A percentile compares a stretch with the other conserved stretches of the same genome.
phyloP scores from a whole-genome alignment of 805 yeast species.

The Spathaspora sp. region DNA sequence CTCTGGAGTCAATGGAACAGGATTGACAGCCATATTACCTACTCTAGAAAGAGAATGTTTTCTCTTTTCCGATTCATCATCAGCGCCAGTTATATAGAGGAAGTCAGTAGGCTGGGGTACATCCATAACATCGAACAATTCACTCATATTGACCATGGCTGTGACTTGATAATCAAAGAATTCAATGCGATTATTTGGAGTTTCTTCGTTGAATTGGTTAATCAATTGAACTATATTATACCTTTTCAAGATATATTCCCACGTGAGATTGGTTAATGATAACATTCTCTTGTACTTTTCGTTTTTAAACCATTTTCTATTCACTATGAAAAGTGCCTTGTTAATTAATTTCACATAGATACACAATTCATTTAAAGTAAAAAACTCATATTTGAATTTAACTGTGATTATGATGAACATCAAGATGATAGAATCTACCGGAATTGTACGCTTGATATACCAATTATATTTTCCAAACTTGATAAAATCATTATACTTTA shows the following conservation, averaged over 20 bases:
- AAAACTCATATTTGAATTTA: conserved; percentile 44
- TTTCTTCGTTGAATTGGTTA: conserved; percentile 13
- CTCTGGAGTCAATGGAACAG: conserved; percentile 6
- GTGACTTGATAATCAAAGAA: conserved; percentile 40
- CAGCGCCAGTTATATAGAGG: neutral
- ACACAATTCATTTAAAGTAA: conserved; percentile 33
- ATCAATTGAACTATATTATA: conserved; percentile 28
- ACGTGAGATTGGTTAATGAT: conserved; percentile 37
- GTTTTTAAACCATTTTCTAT: conserved; percentile 43
- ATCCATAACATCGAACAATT: conserved; percentile 39
- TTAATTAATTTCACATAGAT: conserved; percentile 38
- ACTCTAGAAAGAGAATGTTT: neutral
- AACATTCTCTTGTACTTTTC: conserved; percentile 45
- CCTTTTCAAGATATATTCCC: conserved; percentile 40
- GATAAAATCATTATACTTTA: conserved; percentile 49
- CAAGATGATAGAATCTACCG: conserved; percentile 54
- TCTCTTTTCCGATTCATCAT: neutral
- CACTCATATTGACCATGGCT: conserved; percentile 36
- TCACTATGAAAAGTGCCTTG: conserved; percentile 39
- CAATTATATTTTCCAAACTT: conserved; percentile 55
- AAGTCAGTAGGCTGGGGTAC: conserved; percentile 35
- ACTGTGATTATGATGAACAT: conserved; percentile 50
- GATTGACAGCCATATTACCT: conserved; percentile 1
- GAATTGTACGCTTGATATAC: conserved; percentile 59
- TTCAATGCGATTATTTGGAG: conserved; percentile 20